Conservation (phyloP, 768 basidiomycete genomes). For the Myochromella boudieri region DNA sequence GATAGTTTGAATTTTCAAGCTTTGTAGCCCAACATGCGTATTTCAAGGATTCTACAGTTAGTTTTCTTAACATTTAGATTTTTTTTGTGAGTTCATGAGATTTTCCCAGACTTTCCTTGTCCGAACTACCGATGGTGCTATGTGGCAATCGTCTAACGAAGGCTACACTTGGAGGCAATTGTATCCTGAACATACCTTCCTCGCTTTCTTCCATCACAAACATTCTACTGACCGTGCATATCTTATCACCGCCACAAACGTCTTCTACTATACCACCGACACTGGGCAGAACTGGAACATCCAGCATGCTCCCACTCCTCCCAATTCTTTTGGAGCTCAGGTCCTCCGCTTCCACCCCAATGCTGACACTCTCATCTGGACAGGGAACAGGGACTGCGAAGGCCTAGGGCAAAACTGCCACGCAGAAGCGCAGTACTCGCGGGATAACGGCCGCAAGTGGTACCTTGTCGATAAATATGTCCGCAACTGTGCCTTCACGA, state of each 20-base stretch:
- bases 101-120: constrained; percentile 72
- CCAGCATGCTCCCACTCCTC: constrained; percentile 58
- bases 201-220: constrained; percentile 86
- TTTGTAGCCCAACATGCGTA: constrained; percentile 77
- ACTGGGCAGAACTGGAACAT: constrained; percentile 71
- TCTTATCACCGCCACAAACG: constrained; percentile 69
- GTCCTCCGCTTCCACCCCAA: constrained; percentile 87
- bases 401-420: constrained; percentile 53
- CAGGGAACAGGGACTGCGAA: constrained; percentile 70
- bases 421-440: constrained; percentile 71
- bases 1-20: constrained; percentile 65
- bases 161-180: constrained; percentile 87
- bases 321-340: constrained; percentile 77
- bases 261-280: constrained; percentile 81
- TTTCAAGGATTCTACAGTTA: constrained; percentile 76
- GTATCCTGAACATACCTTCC: constrained; percentile 59
- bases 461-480: constrained; percentile 79
- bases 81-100: constrained; percentile 3
- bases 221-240: constrained; percentile 83
- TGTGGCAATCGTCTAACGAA: constrained; percentile 97
- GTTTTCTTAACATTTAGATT: constrained; percentile 11
- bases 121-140: constrained; percentile 67
- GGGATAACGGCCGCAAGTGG: constrained; percentile 82
- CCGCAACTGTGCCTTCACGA: constrained; percentile 88
- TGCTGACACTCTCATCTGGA: constrained; percentile 88